These are phyloP conservation scores for Malassezia brasiliensis DNA, from an alignment of 1,284 basidiomycete species.

Conservation along the genomic window DNA sequence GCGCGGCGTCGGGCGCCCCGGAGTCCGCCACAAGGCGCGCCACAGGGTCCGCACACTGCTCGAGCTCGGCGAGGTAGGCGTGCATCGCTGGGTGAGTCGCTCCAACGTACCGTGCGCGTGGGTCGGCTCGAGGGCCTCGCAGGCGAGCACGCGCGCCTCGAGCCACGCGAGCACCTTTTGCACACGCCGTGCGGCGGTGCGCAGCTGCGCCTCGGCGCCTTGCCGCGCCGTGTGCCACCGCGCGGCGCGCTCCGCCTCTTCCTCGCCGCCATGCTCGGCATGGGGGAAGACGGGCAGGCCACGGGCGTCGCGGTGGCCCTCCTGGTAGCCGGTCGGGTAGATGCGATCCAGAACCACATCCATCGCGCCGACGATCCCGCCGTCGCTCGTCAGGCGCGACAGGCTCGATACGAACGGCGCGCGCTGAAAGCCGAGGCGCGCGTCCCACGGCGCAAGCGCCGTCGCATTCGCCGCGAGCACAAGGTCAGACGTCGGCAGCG, in stretches of 20 bases:
- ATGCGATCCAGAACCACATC: conserved; percentile 66
- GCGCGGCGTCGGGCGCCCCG: not conserved
- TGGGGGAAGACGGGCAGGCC: conserved; percentile 1
- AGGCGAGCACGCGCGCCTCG: conserved; percentile 16
- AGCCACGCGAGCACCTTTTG: conserved; percentile 10
- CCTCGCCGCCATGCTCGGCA: conserved; percentile 52
- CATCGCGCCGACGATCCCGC: conserved; percentile 66
- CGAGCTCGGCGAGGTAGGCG: conserved; percentile 7
- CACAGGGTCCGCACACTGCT: conserved; percentile 16
- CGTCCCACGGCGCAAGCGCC: conserved; percentile 74
- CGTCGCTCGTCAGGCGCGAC: conserved; percentile 68
- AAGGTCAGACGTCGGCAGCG: conserved; percentile 61
- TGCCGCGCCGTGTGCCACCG: conserved; percentile 54
- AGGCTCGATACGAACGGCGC: conserved; percentile 64
- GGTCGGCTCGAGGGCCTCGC: conserved; percentile 1
- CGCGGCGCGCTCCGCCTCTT: conserved; percentile 57
- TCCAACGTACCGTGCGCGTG: not conserved
- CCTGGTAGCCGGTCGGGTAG: conserved; percentile 49
- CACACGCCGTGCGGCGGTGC: conserved; percentile 14
- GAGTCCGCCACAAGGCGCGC: conserved; percentile 4
- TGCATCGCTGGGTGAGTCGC: not conserved
- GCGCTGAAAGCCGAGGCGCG: conserved; percentile 65
- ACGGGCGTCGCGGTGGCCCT: conserved; percentile 26
- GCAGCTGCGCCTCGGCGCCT: conserved; percentile 17
- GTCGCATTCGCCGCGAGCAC: conserved; percentile 72